These are phyloP conservation scores for Pochonia chlamydosporia DNA, from an alignment of 2,329 filamentous ascomycete genomes.

Conservation along the genomic window DNA sequence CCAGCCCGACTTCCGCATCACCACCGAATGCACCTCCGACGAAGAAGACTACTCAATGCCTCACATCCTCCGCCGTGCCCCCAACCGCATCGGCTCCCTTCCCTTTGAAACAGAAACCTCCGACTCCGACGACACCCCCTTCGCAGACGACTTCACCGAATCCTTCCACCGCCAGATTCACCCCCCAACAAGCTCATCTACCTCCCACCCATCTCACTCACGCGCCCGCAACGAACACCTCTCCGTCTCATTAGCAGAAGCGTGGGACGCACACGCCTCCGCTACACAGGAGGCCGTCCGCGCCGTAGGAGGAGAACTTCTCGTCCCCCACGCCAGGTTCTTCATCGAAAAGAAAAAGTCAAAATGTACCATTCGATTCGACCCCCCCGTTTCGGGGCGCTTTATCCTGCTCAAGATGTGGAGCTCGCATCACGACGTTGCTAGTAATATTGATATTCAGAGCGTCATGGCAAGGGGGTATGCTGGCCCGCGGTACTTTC, in stretches of 20 bases:
- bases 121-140: slow-evolving; percentile 26
- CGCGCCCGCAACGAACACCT: slow-evolving; percentile 12
- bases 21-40: slow-evolving; percentile 56
- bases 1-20: slow-evolving; percentile 46
- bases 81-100: slow-evolving; percentile 48
- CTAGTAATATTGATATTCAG: slow-evolving; percentile 80
- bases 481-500: slow-evolving; percentile 80
- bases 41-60: slow-evolving; percentile 35
- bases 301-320: slow-evolving; percentile 53
- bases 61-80: slow-evolving; percentile 31
- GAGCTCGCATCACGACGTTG: slow-evolving; percentile 63
- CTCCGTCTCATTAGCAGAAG: slow-evolving; percentile 23
- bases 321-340: slow-evolving; percentile 74
- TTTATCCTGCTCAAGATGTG: slow-evolving; percentile 89
- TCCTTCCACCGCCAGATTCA: slow-evolving; percentile 14
- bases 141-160: slow-evolving; percentile 20
- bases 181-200: neutral
- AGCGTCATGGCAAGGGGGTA: slow-evolving; percentile 78
- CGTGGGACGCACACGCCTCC: slow-evolving; percentile 42
- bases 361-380: slow-evolving; percentile 81
- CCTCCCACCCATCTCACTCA: slow-evolving; percentile 10
- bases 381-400: slow-evolving; percentile 73
- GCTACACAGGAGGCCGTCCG: slow-evolving; percentile 52
- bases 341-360: slow-evolving; percentile 77
- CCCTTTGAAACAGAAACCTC: slow-evolving; percentile 47